Conservation (phyloP, 306 rosid genomes). For the Argentina anserina region DNA sequence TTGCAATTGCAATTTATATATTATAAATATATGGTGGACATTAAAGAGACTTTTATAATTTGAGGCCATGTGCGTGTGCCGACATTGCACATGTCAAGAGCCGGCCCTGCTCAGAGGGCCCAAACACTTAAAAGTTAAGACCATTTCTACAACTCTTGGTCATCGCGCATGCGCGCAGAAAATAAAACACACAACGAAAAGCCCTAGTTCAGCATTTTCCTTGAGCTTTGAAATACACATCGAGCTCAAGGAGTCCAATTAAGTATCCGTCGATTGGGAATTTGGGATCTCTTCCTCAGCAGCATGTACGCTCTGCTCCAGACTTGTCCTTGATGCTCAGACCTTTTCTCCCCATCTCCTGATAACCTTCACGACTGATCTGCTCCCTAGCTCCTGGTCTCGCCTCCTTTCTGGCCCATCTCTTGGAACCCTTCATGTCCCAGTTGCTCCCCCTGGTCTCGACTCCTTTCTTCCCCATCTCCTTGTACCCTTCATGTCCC, state of each 20-base stretch:
- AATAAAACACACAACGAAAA: background rate
- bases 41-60: too few species aligned
- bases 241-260: constrained; percentile 1
- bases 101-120: background rate
- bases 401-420: constrained; percentile 33
- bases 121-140: background rate
- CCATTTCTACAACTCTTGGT: background rate
- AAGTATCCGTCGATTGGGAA: too few species aligned
- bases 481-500: constrained; percentile 52
- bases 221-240: background rate
- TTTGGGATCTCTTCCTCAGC: constrained; percentile 45
- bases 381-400: constrained; percentile 27
- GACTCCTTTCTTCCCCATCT: constrained; percentile 33
- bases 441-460: constrained; percentile 41
- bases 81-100: too few species aligned
- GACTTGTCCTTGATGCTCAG: constrained; percentile 51
- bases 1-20: too few species aligned
- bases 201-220: background rate
- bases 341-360: constrained; percentile 71
- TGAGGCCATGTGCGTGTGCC: too few species aligned
- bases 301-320: constrained; percentile 58
- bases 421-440: constrained; percentile 53
- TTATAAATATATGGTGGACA: too few species aligned
- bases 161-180: background rate
- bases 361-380: constrained; percentile 31